phyloP scores from a whole-genome alignment of 202 grass and related monocot genomes.

The Eragrostis tef region DNA sequence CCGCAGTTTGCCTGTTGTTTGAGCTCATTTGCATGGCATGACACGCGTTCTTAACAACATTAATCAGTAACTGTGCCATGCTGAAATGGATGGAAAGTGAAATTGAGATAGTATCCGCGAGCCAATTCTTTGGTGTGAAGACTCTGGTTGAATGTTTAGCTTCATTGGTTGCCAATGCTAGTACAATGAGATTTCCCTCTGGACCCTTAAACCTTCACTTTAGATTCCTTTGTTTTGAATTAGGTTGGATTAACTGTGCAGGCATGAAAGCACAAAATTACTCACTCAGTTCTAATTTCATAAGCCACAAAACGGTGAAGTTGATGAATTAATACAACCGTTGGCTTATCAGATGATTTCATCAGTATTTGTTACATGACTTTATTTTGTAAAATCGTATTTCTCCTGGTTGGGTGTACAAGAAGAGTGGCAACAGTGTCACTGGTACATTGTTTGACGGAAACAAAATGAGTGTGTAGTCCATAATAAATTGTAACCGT shows the following conservation, averaged over 20 bases:
- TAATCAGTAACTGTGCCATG: not conserved
- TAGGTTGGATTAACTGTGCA: not conserved
- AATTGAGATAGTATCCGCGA: not conserved
- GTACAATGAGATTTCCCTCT: not conserved
- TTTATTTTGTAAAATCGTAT: conserved; percentile 24
- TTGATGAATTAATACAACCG: not conserved
- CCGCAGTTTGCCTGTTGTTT: not conserved
- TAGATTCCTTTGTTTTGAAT: not conserved
- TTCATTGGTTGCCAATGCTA: not conserved
- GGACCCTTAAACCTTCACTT: not conserved
- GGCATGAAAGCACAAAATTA: not conserved
- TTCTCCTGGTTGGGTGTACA: not conserved
- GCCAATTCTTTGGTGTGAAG: not conserved
- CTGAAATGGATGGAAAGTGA: not conserved
- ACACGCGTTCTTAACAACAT: not conserved
- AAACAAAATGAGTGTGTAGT: not conserved
- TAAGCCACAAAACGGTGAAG: not conserved
- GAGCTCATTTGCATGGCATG: not conserved
- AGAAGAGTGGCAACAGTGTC: not conserved
- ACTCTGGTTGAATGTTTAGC: not conserved
- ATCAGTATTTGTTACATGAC: not conserved
- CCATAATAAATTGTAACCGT: not conserved
- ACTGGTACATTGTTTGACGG: not conserved
- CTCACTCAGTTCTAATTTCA: conserved; percentile 22
- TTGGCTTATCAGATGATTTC: not conserved